Evolutionary conservation across 495 filamentous ascomycete genomes (phyloP), one percentile per base, ranked within the genome.

Genomic region (Penicillium riverlandense): DNA sequence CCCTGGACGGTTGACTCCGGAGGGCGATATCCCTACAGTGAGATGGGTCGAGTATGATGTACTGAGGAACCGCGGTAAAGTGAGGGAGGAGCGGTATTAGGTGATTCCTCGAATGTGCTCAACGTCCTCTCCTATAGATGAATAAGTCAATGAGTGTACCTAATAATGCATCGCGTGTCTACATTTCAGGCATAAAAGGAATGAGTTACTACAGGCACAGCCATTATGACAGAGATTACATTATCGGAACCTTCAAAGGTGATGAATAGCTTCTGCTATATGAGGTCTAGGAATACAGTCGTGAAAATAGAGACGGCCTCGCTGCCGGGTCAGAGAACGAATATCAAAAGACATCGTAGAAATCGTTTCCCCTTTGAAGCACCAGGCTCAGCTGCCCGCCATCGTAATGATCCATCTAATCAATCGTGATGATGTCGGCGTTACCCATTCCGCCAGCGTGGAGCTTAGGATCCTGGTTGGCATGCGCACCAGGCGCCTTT

Each of bases 31-130:
- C 37, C 77, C 82, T 11, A 75, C 71, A 22, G 85, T 80, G 33
- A 71, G 81, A 55, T 96, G 91, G 91, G 68, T 90, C 5, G 91
- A 96, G 67, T 95, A 89, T 62, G 84, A 85, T 68, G 53, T 86
- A 14, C 63, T 77, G 34, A 74, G 69, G 37, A 75, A 75, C 44
- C 60, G 71, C 49, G 80, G 78, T 8, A 67, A 58, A 46, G 69
- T 76, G 9, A 78, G 64, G 55, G 75, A 76, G 47, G 63, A 69
- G 37, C 66, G 65, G 14, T 70, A 54, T 41, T 60, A 39, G 43
- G 8, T 22, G 22, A 22, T 22, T 22, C 22, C 22, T 22, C 22
- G 22, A 4, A 22, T 22, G 22, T 22, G 15, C 22, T 22, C 22
- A 22, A 22, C 6, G 22, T 22, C 22, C 22, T 22, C 22, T 22